Percentiles rank a stretch among this genome's conserved stretches.
Conservation (phyloP, 805 yeast genomes). For the Teunomyces panamensis region DNA sequence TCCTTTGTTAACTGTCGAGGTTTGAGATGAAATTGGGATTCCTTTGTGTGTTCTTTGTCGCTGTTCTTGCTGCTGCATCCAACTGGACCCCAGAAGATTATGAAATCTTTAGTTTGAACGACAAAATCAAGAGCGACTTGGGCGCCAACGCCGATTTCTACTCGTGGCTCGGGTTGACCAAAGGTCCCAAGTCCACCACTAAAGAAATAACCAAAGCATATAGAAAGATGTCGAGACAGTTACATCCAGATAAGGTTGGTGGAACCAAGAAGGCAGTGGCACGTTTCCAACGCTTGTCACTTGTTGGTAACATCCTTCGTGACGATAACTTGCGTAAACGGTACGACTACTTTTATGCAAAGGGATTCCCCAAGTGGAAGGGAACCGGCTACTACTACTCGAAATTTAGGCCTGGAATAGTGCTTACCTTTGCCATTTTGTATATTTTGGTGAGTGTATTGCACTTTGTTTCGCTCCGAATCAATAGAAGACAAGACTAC, state of each 20-base stretch:
- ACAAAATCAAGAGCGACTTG: conserved; percentile 59
- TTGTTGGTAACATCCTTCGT: conserved; percentile 72
- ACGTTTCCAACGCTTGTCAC: conserved; percentile 73
- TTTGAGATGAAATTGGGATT: conserved; percentile 10
- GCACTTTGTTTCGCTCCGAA: conserved; percentile 55
- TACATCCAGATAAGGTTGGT: conserved; percentile 81
- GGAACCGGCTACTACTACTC: conserved; percentile 63
- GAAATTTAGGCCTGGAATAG: conserved; percentile 66
- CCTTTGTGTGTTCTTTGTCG: conserved; percentile 11
- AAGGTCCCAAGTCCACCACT: conserved; percentile 44
- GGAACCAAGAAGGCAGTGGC: conserved; percentile 52
- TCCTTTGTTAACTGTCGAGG: background rate
- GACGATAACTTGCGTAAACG: conserved; percentile 52
- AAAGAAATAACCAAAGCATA: conserved; percentile 64
- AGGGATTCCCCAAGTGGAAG: conserved; percentile 85
- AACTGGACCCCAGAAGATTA: conserved; percentile 66
- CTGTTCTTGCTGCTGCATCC: conserved; percentile 29
- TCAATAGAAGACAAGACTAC: conserved; percentile 55
- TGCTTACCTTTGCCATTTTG: conserved; percentile 50
- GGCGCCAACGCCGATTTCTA: conserved; percentile 66
- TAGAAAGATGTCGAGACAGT: conserved; percentile 62
- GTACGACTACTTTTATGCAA: conserved; percentile 78
- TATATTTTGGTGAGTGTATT: conserved; percentile 50
- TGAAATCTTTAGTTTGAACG: conserved; percentile 74
- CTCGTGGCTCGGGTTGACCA: conserved; percentile 55